A percentile compares a stretch with the other conserved stretches of the same genome.
Conservation (phyloP, 1,139 yeast species). For the Yamadazyma atlantica region DNA sequence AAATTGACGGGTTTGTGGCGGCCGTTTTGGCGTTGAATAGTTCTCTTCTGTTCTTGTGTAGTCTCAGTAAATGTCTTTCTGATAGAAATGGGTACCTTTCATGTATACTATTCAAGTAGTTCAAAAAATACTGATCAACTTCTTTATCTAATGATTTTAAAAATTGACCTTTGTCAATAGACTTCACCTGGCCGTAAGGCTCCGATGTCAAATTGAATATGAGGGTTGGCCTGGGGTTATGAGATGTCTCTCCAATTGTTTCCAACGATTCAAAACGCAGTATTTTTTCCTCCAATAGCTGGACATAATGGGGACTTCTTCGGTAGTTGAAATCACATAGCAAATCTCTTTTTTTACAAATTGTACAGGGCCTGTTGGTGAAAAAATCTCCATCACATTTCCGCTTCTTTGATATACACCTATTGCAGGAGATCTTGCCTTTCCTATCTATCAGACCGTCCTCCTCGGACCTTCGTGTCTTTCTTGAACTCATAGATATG, state of each 20-base stretch:
- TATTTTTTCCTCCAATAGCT: constrained; percentile 1
- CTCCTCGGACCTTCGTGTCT: background rate
- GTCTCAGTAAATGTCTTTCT: background rate
- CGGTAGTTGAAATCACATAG: background rate
- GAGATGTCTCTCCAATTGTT: background rate
- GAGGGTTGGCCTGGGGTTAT: background rate
- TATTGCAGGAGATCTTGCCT: background rate
- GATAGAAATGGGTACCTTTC: background rate
- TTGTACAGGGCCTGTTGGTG: background rate
- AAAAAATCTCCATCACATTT: constrained; percentile 1
- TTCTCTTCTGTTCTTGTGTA: background rate
- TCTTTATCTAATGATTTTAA: background rate
- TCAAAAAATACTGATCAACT: background rate
- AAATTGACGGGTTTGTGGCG: background rate
- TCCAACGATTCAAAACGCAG: background rate
- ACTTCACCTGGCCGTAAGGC: background rate
- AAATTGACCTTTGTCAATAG: background rate
- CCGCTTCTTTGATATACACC: constrained; percentile 1
- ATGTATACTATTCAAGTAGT: constrained; percentile 1
- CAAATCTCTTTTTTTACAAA: constrained; percentile 1
- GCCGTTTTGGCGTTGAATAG: background rate
- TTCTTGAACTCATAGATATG: too few species aligned
- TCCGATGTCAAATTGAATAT: background rate
- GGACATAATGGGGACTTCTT: constrained; percentile 1
- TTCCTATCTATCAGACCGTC: background rate